Evolutionary conservation across 192 early-diverging fungal genomes (phyloP), one percentile per base, ranked within the genome.

Genomic region (Diversispora eburnea): DNA sequence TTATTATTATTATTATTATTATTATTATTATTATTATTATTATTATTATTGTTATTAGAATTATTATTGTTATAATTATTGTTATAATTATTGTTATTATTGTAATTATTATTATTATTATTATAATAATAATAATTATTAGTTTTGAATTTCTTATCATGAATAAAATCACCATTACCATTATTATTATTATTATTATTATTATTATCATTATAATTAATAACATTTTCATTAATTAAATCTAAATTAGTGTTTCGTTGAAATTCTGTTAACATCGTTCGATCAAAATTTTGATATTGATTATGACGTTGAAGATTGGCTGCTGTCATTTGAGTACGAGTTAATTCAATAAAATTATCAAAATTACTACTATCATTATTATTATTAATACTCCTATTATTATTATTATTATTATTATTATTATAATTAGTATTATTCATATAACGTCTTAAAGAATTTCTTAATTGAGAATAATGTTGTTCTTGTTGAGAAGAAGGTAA

Each of bases 221-320:
- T 17, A 17, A 70, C 25, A 48, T 48, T 75, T 42, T 81, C 80
- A 0, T 76, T 74, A 42, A 75, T 73, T 12, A 70, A 75, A 46
- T 74, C 64, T 9, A 72, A 61, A 2, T 63, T 46, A 1, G 60
- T 71, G 19, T 67, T 20, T 6, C 49, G 41, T 73, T 54, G 3
- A 72, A 19, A 42, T 77, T 56, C 9, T 61, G 74, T 39, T n/a
- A 54, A 73, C 69, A n/a, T 69, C 8, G n/a, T 12, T 25, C 47
- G 15, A 47, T 67, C 57, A 46, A 42, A 17, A 4, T 19, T 12
- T 71, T 71, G 69, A 59, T 71, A 57, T 43, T 59, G 51, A 45
- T 71, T 42, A 57, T 71, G 51, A 20, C 55, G 69, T 20, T 71
- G 69, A 54, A 69, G 67, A 69, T 69, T 69, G 8, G 67, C 67